Base-by-base conservation (phyloP, 2,329 filamentous ascomycete species). In the Thelonectria rubi region DNA sequence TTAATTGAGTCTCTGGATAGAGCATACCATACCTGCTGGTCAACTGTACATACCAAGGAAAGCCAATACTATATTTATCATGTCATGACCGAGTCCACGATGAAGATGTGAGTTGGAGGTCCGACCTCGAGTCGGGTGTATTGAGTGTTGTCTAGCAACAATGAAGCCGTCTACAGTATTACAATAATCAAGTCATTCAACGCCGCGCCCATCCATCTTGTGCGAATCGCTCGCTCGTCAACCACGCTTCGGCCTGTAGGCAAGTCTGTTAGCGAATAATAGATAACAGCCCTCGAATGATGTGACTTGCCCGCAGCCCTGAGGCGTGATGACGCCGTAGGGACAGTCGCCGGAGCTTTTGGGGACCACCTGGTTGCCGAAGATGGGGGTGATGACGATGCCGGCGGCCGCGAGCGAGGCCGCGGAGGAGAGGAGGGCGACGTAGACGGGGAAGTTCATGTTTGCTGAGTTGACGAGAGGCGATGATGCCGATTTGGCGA, bases 291-390 rank as follows among this genome's bases (percentile, higher is more conserved):
- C 1, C 12, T 7, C 17, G 5, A 34, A 20, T 11, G 14, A 15
- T n/a, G n/a, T 15, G 32, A 78, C 84, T 66, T 71, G 87, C 85
- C 78, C 85, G 82, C 85, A 88, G 34, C 85, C 85, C 55, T 79
- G 76, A 5, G 85, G 84, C 32, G 85, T 87, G 5, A 81, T 79
- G 17, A 84, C 82, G 34, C 85, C 85, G 68, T 82, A 85, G 67
- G 80, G 83, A 71, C 85, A 88, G 71, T 88, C 85, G 26, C 79
- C 82, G 2, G 69, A 37, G 17, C 72, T 67, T 68, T 79, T 82
- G 26, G 76, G 69, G n/a, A 87, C 81, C 34, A 87, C 77, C 72
- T 86, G 84, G 63, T 86, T 75, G 20, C 72, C 61, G 43, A 73
- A 75, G 65, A 87, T 80, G 52, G 85, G 85, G 4, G 82, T 85